These are phyloP conservation scores for Trametes villosa DNA, from an alignment of 768 basidiomycete genomes.

Conservation along the genomic window DNA sequence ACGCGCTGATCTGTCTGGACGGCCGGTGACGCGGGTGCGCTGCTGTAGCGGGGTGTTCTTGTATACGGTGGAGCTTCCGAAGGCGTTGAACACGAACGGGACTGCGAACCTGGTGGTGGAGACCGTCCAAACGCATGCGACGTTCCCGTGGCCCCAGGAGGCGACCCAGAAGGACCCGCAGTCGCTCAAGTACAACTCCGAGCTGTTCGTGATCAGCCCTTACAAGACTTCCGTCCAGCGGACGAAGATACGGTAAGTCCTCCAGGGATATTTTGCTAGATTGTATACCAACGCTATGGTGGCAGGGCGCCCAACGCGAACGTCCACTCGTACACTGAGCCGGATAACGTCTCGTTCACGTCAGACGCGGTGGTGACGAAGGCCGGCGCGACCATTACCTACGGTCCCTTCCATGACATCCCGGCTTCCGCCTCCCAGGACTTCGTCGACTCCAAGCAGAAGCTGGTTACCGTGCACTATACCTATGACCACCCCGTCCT, in stretches of 20 bases:
- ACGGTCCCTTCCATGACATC: slow-evolving; percentile 85
- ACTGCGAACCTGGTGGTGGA: slow-evolving; percentile 80
- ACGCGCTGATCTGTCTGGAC: background rate
- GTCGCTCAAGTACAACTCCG: slow-evolving; percentile 74
- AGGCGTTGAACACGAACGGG: slow-evolving; percentile 57
- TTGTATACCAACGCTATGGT: background rate
- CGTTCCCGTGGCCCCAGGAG: slow-evolving; percentile 72
- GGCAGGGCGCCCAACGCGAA: slow-evolving; percentile 70
- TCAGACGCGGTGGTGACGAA: slow-evolving; percentile 66
- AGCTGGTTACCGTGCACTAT: slow-evolving; percentile 77
- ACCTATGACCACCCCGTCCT: slow-evolving; percentile 80
- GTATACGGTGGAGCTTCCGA: slow-evolving; percentile 68
- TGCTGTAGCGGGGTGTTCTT: slow-evolving; percentile 46
- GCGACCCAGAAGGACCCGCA: slow-evolving; percentile 81
- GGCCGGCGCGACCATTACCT: slow-evolving; percentile 80
- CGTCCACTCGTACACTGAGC: slow-evolving; percentile 73
- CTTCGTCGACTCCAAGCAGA: slow-evolving; percentile 66
- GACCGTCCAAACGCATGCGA: slow-evolving; percentile 77
- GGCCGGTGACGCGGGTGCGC: background rate
- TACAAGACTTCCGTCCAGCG: slow-evolving; percentile 83
- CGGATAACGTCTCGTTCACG: slow-evolving; percentile 62
- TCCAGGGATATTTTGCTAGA: background rate
- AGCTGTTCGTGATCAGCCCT: slow-evolving; percentile 82
- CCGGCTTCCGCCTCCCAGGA: slow-evolving; percentile 59
- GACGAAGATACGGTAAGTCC: slow-evolving; percentile 85